phyloP scores from a whole-genome alignment of 163 green algal species.

The Chlamydomonas reinhardtii region DNA sequence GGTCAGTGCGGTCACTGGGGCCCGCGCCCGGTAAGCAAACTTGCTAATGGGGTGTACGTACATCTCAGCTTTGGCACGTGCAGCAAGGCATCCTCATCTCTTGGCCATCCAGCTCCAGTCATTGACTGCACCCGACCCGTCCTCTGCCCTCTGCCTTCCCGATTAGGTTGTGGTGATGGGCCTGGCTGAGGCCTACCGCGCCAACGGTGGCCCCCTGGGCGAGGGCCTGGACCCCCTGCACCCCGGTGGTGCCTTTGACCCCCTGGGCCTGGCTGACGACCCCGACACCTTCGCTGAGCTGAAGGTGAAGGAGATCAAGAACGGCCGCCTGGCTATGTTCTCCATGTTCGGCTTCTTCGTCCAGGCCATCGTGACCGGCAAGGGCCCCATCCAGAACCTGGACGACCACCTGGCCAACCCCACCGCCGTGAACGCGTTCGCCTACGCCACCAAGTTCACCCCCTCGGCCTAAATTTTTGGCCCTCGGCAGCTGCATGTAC shows the following conservation, averaged over 20 bases:
- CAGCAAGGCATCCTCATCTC: too few relatives aligned
- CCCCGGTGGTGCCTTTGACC: slow-evolving; percentile 92
- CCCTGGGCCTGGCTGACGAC: slow-evolving; percentile 85
- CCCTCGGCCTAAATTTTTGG: slow-evolving; percentile 49
- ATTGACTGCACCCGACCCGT: too few relatives aligned
- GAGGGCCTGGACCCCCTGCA: slow-evolving; percentile 87
- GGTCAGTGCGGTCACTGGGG: too few relatives aligned
- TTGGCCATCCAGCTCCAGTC: too few relatives aligned
- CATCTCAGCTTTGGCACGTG: too few relatives aligned
- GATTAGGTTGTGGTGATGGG: slow-evolving; percentile 84
- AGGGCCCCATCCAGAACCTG: slow-evolving; percentile 75
- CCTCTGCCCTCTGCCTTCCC: background rate
- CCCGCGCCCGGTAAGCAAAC: too few relatives aligned
- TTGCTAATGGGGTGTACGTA: too few relatives aligned
- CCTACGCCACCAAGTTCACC: slow-evolving; percentile 77
- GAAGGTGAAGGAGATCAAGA: slow-evolving; percentile 94
- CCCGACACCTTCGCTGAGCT: slow-evolving; percentile 87
- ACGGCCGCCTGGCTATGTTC: slow-evolving; percentile 92
- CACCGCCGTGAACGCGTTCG: slow-evolving; percentile 68
- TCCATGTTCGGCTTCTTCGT: slow-evolving; percentile 91
- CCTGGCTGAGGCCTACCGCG: slow-evolving; percentile 93
- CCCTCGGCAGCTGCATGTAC: background rate
- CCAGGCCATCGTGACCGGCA: slow-evolving; percentile 74
- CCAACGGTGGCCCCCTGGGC: slow-evolving; percentile 65
- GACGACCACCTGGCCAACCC: slow-evolving; percentile 72